phyloP scores from a whole-genome alignment of 2,329 filamentous ascomycete species.

The Chaetomium olivaceum region DNA sequence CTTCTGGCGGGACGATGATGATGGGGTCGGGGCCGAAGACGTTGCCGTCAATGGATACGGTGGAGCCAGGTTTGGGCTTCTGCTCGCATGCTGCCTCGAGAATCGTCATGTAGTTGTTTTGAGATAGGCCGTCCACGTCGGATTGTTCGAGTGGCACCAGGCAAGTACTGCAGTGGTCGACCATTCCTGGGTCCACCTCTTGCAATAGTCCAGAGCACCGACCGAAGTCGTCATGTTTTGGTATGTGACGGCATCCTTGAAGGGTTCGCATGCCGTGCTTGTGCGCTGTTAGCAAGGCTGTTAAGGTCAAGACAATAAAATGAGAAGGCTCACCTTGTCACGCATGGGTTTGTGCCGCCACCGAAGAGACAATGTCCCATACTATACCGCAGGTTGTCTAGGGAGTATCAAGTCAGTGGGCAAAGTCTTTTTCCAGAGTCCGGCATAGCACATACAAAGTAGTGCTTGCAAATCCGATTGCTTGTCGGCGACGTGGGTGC shows the following conservation, averaged over 20 bases:
- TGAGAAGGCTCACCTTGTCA: constrained; percentile 48
- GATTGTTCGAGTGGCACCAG: constrained; percentile 38
- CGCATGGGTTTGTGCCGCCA: constrained; percentile 48
- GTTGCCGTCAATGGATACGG: constrained; percentile 52
- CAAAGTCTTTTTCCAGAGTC: neutral
- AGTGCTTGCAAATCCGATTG: constrained; percentile 55
- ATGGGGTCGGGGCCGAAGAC: constrained; percentile 53
- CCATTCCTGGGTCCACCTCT: constrained; percentile 44
- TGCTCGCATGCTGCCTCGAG: constrained; percentile 60
- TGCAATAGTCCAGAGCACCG: constrained; percentile 56
- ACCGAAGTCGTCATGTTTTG: constrained; percentile 50
- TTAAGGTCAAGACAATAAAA: neutral
- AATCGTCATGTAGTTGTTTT: constrained; percentile 57
- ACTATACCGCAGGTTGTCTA: constrained; percentile 61
- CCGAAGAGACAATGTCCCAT: constrained; percentile 56
- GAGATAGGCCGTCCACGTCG: constrained; percentile 37
- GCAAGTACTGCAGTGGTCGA: constrained; percentile 51
- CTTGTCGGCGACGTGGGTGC: constrained; percentile 46
- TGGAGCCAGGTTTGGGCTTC: constrained; percentile 48
- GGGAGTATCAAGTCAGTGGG: constrained; percentile 26
- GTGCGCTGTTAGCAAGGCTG: constrained; percentile 31
- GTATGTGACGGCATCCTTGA: constrained; percentile 50
- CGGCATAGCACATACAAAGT: constrained; percentile 51
- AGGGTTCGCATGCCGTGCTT: constrained; percentile 55
- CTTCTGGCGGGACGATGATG: constrained; percentile 52